Base-by-base conservation (phyloP, 768 basidiomycete genomes). In the Pisolithus microcarpus region DNA sequence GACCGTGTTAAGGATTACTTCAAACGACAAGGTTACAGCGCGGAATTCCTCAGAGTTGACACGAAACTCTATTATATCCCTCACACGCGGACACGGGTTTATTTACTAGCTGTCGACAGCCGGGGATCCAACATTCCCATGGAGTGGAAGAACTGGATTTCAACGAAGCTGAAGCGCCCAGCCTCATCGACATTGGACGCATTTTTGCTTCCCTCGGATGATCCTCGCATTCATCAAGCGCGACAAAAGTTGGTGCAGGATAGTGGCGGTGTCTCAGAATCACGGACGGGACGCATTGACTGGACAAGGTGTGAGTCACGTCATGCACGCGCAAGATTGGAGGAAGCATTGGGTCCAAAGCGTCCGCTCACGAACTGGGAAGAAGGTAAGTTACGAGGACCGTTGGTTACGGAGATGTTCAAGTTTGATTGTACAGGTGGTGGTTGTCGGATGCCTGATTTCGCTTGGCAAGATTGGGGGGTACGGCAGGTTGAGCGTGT, bases 381-480 rank as follows among this genome's bases (percentile, higher is more conserved):
- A 50, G 91, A 94, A 75, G 88, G 91, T 80, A 64, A 56, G 73
- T 52, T 34, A 36, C 21, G 58, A 46, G 52, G 36, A n/a, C 47
- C 43, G 44, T 15, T 38, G 11, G 1, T 39, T 43, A 46, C 2
- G 37, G n/a, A 31, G 2, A 28, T 54, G 11, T 15, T 42, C 51
- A 52, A 15, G 11, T 24, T 1, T 4, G 26, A 44, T 24, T 30
- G 37, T 50, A 7, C 48, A 87, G 89, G 84, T 64, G 91, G 88
- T 9, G 82, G 77, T 56, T 92, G 89, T 62, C 91, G 86, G 62
- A 70, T 94, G 49, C 85, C 84, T 1, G 92, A 94, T 59, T 91
- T 88, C 58, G 85, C 86, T 28, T 97, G 94, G 94, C 80, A 82
- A 52, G 92, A 96, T 63, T 97, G 94, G 94, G 90, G 84, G 23